These are phyloP conservation scores for Aquilaria agallochum DNA, from an alignment of 441 rosid genomes.

Conservation along the genomic window DNA sequence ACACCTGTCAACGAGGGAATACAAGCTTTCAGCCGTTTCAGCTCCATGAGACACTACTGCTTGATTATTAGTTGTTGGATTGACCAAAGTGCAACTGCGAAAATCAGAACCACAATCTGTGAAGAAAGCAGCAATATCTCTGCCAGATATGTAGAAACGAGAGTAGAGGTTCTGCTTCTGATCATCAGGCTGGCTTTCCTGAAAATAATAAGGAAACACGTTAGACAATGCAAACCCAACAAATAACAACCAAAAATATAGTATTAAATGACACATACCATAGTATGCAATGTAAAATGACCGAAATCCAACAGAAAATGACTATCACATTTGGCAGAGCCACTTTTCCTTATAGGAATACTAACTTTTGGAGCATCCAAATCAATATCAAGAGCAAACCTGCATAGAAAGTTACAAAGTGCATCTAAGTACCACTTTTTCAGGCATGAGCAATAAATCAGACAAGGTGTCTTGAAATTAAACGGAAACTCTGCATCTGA, in stretches of 20 bases:
- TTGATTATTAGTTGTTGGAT: conserved; percentile 39
- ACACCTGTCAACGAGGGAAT: conserved; percentile 93
- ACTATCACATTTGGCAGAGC: conserved; percentile 63
- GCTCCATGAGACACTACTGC: conserved; percentile 33
- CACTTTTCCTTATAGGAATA: conserved; percentile 72
- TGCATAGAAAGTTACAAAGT: conserved; percentile 22
- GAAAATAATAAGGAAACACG: conserved; percentile 25
- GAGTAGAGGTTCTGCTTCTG: conserved; percentile 85
- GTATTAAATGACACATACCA: conserved; percentile 48
- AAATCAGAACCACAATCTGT: conserved; percentile 61
- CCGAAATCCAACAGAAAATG: conserved; percentile 98
- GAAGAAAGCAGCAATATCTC: conserved; percentile 97
- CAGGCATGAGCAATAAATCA: too few species aligned
- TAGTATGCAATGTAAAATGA: conserved; percentile 85
- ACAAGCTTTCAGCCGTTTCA: conserved; percentile 45
- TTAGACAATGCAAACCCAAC: conserved; percentile 23
- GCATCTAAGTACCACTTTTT: background rate
- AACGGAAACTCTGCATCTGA: too few species aligned
- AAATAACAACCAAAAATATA: conserved; percentile 17
- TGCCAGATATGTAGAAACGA: conserved; percentile 90
- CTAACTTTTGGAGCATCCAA: conserved; percentile 99
- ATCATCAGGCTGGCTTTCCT: conserved; percentile 78
- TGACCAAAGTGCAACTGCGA: conserved; percentile 35
- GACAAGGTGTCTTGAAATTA: too few species aligned
- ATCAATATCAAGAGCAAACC: conserved; percentile 99